Evolutionary conservation across 1,139 yeast species (phyloP).

Genomic region (Yamadazyma oceani): DNA sequence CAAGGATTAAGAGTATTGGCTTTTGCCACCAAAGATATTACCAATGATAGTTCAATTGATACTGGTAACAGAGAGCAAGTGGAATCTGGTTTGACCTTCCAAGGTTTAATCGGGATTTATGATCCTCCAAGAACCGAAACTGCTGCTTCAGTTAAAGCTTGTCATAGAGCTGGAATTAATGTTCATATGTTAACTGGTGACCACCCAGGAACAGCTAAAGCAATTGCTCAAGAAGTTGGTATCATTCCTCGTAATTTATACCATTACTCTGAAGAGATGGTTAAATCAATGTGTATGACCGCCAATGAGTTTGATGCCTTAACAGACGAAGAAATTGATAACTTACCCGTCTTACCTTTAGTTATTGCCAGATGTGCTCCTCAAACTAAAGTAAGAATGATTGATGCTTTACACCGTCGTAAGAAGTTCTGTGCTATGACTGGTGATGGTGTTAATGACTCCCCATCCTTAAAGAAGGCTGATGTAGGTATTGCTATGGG

Average conservation of each 20-base stretch:
- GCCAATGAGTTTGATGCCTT: constrained; percentile 71
- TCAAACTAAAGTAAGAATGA: constrained; percentile 80
- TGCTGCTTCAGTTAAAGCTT: constrained; percentile 61
- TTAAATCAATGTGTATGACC: constrained; percentile 71
- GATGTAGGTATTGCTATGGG: constrained; percentile 93
- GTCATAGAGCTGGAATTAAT: constrained; percentile 76
- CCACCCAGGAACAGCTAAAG: constrained; percentile 79
- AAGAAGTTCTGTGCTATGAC: constrained; percentile 78
- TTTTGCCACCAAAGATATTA: constrained; percentile 49
- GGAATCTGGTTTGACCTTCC: constrained; percentile 57
- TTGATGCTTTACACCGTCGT: constrained; percentile 77
- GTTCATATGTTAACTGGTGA: constrained; percentile 89
- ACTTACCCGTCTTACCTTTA: constrained; percentile 67
- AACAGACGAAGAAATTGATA: constrained; percentile 62
- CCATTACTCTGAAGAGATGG: constrained; percentile 62
- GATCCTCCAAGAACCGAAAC: constrained; percentile 83
- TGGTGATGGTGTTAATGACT: constrained; percentile 86
- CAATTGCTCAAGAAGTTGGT: constrained; percentile 85
- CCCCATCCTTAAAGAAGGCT: constrained; percentile 76
- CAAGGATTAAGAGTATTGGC: constrained; percentile 78
- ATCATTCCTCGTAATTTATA: constrained; percentile 69
- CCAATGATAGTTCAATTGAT: constrained; percentile 20
- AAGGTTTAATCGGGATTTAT: constrained; percentile 76
- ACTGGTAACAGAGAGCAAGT: constrained; percentile 47
- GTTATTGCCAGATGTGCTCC: constrained; percentile 89